phyloP scores from a whole-genome alignment of 306 rosid species.

The Prinsepia uniflora region DNA sequence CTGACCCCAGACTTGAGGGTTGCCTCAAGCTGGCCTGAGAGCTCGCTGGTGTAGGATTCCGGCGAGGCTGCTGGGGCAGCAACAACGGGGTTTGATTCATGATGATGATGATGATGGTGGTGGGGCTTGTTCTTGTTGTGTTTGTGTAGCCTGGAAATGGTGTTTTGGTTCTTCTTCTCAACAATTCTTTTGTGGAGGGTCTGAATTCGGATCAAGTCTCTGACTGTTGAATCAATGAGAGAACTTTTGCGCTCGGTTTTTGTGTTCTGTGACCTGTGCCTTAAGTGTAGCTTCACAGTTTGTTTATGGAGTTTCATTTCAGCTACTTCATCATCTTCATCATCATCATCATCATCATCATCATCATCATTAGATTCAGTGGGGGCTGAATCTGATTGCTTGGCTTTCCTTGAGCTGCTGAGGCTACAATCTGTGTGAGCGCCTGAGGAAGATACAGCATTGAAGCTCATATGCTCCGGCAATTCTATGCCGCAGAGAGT shows the following conservation, averaged over 20 bases:
- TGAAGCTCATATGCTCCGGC: constrained; percentile 62
- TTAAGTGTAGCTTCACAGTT: constrained; percentile 61
- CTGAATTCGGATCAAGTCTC: constrained; percentile 74
- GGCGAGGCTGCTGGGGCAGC: constrained; percentile 45
- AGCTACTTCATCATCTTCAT: constrained; percentile 23
- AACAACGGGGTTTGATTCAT: background rate
- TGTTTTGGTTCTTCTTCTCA: constrained; percentile 82
- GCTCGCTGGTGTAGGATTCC: constrained; percentile 31
- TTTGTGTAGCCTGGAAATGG: constrained; percentile 53
- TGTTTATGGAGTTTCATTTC: constrained; percentile 31
- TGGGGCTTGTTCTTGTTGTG: constrained; percentile 13
- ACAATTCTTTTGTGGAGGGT: constrained; percentile 61
- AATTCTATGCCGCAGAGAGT: constrained; percentile 59
- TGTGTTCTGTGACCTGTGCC: constrained; percentile 35
- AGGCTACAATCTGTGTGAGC: constrained; percentile 49
- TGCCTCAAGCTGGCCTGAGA: constrained; percentile 69
- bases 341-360: no score
- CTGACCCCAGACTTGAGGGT: constrained; percentile 92
- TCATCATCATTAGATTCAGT: constrained; percentile 19
- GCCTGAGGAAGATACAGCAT: constrained; percentile 55
- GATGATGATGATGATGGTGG: background rate
- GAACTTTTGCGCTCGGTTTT: constrained; percentile 43
- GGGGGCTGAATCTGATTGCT: constrained; percentile 26
- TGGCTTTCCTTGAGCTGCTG: constrained; percentile 29
- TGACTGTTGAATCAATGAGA: constrained; percentile 43